Evolutionary conservation across 2,329 filamentous ascomycete species (phyloP).

Genomic region (Sphaceloma murrayae): DNA sequence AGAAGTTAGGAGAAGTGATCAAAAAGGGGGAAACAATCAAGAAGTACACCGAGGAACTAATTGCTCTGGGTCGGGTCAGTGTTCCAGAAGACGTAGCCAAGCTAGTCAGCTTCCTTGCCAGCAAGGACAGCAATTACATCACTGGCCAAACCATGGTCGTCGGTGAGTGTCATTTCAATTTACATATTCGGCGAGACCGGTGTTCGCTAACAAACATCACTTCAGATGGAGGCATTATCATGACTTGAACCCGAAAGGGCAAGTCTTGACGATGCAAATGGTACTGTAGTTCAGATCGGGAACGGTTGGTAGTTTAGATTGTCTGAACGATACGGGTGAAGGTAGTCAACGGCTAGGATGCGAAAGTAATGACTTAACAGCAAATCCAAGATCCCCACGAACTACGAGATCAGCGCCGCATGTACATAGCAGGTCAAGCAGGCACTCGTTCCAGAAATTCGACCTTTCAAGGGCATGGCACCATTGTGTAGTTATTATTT

Average conservation of each 20-base stretch:
- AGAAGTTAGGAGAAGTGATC: conserved; percentile 41
- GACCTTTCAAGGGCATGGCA: too few species aligned
- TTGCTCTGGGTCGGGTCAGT: conserved; percentile 48
- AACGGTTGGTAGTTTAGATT: too few species aligned
- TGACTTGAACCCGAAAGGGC: conserved; percentile 22
- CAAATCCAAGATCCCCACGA: conserved; percentile 1
- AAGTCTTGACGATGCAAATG: conserved; percentile 16
- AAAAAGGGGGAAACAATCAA: conserved; percentile 37
- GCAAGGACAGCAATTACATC: conserved; percentile 52
- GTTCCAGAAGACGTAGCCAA: conserved; percentile 55
- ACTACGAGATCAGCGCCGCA: conserved; percentile 1
- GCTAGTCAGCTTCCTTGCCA: conserved; percentile 52
- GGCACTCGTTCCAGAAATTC: too few species aligned
- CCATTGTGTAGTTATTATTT: too few species aligned
- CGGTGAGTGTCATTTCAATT: conserved; percentile 3
- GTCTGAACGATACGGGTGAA: conserved; percentile 12
- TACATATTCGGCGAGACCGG: too few species aligned
- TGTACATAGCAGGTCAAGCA: too few species aligned
- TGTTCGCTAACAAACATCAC: not conserved
- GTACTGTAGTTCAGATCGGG: too few species aligned
- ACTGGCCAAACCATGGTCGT: conserved; percentile 57
- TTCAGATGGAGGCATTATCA: conserved; percentile 27
- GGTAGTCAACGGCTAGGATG: too few species aligned
- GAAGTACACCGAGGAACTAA: conserved; percentile 45
- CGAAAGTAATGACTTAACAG: too few species aligned